Conservation (phyloP, 1,284 basidiomycete genomes). For the Cryptococcus amylolentus region DNA sequence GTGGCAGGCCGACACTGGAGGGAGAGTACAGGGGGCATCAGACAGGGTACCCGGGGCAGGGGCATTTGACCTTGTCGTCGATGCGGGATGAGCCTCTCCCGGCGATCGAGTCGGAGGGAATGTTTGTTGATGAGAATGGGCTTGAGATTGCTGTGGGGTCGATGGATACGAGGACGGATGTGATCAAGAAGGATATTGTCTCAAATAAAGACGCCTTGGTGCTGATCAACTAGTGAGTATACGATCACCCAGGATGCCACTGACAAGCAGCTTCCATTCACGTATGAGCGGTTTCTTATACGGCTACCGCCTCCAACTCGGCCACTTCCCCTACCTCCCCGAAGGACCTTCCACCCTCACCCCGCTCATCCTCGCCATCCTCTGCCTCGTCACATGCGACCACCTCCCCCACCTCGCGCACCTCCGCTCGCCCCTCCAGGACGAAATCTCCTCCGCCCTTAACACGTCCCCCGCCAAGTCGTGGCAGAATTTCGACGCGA, state of each 20-base stretch:
- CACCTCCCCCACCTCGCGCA: constrained; percentile 26
- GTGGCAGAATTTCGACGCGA: constrained; percentile 18
- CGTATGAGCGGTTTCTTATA: constrained; percentile 34
- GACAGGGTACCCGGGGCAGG: not conserved
- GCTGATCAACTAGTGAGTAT: constrained; percentile 39
- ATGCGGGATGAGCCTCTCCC: constrained; percentile 4
- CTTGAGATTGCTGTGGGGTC: constrained; percentile 24
- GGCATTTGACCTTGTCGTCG: constrained; percentile 3
- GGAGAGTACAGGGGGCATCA: no score
- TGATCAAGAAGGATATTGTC: constrained; percentile 38
- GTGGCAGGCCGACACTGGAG: no score
- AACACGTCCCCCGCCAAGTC: constrained; percentile 36
- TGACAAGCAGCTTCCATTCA: constrained; percentile 32
- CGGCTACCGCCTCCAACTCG: constrained; percentile 38
- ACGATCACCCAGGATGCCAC: not conserved
- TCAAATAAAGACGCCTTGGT: constrained; percentile 22
- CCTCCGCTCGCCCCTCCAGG: constrained; percentile 23
- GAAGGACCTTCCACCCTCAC: constrained; percentile 38
- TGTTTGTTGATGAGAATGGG: constrained; percentile 3
- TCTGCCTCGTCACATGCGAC: constrained; percentile 40
- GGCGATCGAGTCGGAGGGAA: not conserved
- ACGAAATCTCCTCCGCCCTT: constrained; percentile 29
- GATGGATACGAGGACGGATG: constrained; percentile 33
- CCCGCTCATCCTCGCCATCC: constrained; percentile 41
- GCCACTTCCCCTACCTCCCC: constrained; percentile 40